These are phyloP conservation scores for Chiua virens DNA, from an alignment of 768 basidiomycete genomes.

Conservation along the genomic window DNA sequence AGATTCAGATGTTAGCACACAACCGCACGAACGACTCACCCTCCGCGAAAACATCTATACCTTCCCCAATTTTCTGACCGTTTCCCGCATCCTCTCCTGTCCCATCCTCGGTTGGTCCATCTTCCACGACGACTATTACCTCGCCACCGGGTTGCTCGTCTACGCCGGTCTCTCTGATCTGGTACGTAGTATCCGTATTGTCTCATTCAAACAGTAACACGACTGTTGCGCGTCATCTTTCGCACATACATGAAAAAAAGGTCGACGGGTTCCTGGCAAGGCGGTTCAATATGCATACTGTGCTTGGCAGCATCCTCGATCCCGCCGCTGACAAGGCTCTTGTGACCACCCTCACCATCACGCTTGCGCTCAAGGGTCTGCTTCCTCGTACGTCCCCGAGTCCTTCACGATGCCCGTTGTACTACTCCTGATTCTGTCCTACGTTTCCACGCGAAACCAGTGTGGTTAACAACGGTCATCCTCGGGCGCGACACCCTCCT, in stretches of 20 bases:
- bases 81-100: conserved; percentile 85
- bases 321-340: conserved; percentile 96
- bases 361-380: conserved; percentile 79
- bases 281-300: conserved; percentile 80
- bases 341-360: conserved; percentile 90
- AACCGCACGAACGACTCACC: conserved; percentile 28
- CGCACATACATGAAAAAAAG: conserved; percentile 39
- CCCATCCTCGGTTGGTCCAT: conserved; percentile 93
- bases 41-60: conserved; percentile 90
- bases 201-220: conserved; percentile 1
- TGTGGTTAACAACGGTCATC: conserved; percentile 82
- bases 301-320: conserved; percentile 94
- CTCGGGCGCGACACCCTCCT: conserved; percentile 87
- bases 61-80: conserved; percentile 84
- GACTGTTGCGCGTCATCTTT: too few relatives aligned
- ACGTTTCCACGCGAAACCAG: conserved; percentile 38
- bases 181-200: conserved; percentile 47
- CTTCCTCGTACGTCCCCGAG: conserved; percentile 65
- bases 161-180: conserved; percentile 93
- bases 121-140: conserved; percentile 71
- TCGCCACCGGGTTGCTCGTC: conserved; percentile 80
- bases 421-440: background rate
- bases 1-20: background rate
- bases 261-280: conserved; percentile 91
- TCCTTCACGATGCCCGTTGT: too few relatives aligned